phyloP scores from a whole-genome alignment of 768 basidiomycete species.

The Thelephora ganbajun region DNA sequence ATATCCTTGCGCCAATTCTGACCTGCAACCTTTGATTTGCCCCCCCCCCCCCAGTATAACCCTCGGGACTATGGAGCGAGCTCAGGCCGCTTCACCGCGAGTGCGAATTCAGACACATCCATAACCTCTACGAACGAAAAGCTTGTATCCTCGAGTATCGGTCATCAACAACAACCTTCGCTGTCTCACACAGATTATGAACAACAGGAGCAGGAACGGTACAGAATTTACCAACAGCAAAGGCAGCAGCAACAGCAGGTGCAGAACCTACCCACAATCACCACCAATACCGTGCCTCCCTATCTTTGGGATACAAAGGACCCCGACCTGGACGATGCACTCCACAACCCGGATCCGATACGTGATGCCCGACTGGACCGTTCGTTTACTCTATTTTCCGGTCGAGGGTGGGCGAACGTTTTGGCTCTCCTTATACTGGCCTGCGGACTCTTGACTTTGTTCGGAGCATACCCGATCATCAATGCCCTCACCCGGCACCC shows the following conservation, averaged over 20 bases:
- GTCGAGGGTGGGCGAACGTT: conserved; percentile 75
- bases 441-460: conserved; percentile 57
- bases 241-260: too few species aligned
- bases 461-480: conserved; percentile 83
- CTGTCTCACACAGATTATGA: conserved; percentile 5
- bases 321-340: conserved; percentile 77
- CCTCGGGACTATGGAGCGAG: conserved; percentile 29
- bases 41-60: conserved; percentile 33
- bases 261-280: conserved; percentile 16
- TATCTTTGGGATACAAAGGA: conserved; percentile 70
- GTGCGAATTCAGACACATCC: conserved; percentile 37
- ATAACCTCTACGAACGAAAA: conserved; percentile 23
- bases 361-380: conserved; percentile 45
- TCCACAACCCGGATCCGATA: conserved; percentile 81
- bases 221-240: too few species aligned
- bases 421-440: conserved; percentile 58
- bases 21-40: not conserved
- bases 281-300: conserved; percentile 47
- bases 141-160: conserved; percentile 5
- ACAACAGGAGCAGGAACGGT: conserved; percentile 10
- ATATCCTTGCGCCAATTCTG: not conserved
- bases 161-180: conserved; percentile 9
- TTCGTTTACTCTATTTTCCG: conserved; percentile 62
- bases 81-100: conserved; percentile 31
- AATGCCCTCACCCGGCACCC: conserved; percentile 17